Conservation (phyloP, 2,329 filamentous ascomycete species). For the Celoporthe dispersa region DNA sequence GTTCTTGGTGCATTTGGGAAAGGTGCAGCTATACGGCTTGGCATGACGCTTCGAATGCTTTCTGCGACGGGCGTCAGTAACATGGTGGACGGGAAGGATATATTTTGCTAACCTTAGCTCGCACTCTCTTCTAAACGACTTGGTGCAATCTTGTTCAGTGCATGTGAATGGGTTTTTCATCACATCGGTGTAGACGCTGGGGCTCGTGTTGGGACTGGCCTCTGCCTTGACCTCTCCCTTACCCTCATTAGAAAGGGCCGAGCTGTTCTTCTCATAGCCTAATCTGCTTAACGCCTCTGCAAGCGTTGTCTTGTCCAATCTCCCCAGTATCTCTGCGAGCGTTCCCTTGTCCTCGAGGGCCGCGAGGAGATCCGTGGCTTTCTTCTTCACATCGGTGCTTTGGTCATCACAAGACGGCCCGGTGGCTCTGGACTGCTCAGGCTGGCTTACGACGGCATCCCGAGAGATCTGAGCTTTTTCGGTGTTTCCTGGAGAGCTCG, state of each 20-base stretch:
- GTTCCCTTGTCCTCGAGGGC: conserved; percentile 37
- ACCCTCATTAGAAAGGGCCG: conserved; percentile 21
- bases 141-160: conserved; percentile 44
- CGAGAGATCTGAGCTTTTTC: background rate
- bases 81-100: background rate
- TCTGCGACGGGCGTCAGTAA: conserved; percentile 48
- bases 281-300: conserved; percentile 38
- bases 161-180: conserved; percentile 28
- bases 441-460: background rate
- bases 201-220: conserved; percentile 13
- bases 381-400: conserved; percentile 10
- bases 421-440: background rate
- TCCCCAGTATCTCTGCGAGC: conserved; percentile 40
- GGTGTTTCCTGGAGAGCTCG: background rate
- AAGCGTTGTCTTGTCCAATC: conserved; percentile 39
- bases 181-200: background rate
- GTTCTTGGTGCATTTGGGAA: conserved; percentile 65
- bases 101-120: conserved; percentile 57
- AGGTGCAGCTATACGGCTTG: conserved; percentile 83
- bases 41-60: conserved; percentile 86
- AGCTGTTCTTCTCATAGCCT: conserved; percentile 32
- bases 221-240: conserved; percentile 35
- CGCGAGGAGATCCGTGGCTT: conserved; percentile 25
- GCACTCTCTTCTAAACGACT: conserved; percentile 54
- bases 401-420: conserved; percentile 1